Conservation (phyloP, 2,329 filamentous ascomycete species). For the Torrubiella hemipterigena region DNA sequence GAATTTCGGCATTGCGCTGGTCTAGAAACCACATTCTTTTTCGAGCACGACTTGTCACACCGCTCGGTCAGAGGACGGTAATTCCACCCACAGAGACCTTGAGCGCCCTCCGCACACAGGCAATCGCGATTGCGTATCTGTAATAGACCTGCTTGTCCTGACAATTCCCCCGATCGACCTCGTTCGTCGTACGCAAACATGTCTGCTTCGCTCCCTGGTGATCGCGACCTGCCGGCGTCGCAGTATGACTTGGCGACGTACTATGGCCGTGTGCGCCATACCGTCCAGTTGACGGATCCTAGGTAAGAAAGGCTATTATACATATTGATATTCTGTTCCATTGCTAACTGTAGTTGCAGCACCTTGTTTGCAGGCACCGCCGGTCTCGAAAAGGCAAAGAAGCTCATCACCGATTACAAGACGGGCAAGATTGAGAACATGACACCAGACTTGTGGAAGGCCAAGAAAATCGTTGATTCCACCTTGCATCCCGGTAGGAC, state of each 20-base stretch:
- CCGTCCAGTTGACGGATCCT: constrained; percentile 82
- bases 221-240: constrained; percentile 76
- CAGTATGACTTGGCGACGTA: constrained; percentile 90
- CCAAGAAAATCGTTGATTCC: constrained; percentile 95
- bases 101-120: too few species aligned
- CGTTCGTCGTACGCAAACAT: constrained; percentile 29
- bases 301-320: constrained; percentile 50
- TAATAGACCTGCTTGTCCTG: too few species aligned
- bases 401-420: constrained; percentile 74
- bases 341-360: constrained; percentile 32
- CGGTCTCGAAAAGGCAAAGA: constrained; percentile 78
- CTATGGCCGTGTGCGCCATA: constrained; percentile 86
- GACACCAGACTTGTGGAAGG: constrained; percentile 84
- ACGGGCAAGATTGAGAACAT: constrained; percentile 66
- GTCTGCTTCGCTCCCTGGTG: constrained; percentile 54
- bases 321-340: background rate
- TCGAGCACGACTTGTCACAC: too few species aligned
- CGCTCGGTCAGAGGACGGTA: too few species aligned
- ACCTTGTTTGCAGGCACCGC: constrained; percentile 70
- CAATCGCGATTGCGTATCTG: too few species aligned
- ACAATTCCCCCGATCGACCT: background rate
- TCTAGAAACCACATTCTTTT: too few species aligned
- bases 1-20: too few species aligned
- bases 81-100: too few species aligned
- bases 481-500: constrained; percentile 81